phyloP scores from a whole-genome alignment of 441 rosid genomes.

The Euphorbia celastroides region DNA sequence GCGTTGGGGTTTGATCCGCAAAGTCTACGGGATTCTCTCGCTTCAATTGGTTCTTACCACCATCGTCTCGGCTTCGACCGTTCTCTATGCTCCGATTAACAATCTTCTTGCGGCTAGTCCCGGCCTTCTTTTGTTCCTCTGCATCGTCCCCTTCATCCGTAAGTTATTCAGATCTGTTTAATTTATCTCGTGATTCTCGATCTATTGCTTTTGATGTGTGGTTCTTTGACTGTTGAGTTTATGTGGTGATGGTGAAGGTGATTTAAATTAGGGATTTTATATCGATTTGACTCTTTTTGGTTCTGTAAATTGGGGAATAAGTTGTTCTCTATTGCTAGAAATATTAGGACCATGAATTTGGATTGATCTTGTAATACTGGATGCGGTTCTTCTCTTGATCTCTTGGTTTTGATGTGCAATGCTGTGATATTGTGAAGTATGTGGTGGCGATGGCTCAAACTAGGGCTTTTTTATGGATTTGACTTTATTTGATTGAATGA shows the following conservation, averaged over 20 bases:
- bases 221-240: no score
- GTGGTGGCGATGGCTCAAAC: neutral
- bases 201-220: neutral
- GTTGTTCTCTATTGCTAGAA: neutral
- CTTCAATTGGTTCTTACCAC: conserved; percentile 83
- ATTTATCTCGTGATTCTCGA: conserved; percentile 1
- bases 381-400: neutral
- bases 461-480: neutral
- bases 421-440: no score
- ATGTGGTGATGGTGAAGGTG: no score
- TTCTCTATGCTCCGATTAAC: conserved; percentile 64
- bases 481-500: neutral
- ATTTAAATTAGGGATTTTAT: neutral
- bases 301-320: neutral
- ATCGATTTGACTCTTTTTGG: neutral
- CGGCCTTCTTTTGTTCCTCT: conserved; percentile 67
- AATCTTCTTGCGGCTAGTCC: conserved; percentile 59
- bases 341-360: neutral
- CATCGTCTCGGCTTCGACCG: conserved; percentile 56
- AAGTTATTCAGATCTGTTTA: conserved; percentile 20
- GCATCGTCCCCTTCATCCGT: conserved; percentile 70
- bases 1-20: conserved; percentile 90
- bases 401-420: neutral
- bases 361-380: neutral
- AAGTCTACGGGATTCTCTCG: conserved; percentile 75